Percentiles rank a stretch among this genome's conserved stretches.
These are phyloP conservation scores for Colletotrichum melonis DNA, from an alignment of 2,329 filamentous ascomycete genomes.

Conservation along the genomic window DNA sequence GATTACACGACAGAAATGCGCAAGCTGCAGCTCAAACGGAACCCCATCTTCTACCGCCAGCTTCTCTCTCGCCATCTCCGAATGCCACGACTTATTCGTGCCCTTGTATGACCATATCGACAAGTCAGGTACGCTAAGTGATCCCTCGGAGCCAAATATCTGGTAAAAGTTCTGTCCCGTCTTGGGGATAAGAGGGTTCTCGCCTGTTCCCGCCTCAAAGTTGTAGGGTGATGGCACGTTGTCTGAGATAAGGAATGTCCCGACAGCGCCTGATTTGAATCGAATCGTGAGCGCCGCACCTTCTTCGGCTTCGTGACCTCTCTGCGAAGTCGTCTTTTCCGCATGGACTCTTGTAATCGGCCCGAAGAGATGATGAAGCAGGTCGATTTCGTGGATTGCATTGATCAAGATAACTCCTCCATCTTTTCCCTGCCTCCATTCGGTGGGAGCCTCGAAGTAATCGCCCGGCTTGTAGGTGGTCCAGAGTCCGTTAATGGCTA, in stretches of 20 bases:
- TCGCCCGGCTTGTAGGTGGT: conserved; percentile 59
- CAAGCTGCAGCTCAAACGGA: conserved; percentile 64
- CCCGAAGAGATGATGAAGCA: conserved; percentile 67
- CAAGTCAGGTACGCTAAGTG: conserved; percentile 66
- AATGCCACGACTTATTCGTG: conserved; percentile 54
- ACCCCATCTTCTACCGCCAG: conserved; percentile 37
- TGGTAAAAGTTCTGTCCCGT: conserved; percentile 60
- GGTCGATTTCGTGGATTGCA: conserved; percentile 70
- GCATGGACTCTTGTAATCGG: conserved; percentile 63
- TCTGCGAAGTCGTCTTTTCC: conserved; percentile 55
- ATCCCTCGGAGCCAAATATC: conserved; percentile 63
- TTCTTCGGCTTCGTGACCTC: conserved; percentile 64
- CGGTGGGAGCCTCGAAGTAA: conserved; percentile 56
- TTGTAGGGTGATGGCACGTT: conserved; percentile 61
- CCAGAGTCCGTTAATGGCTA: conserved; percentile 68
- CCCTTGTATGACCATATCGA: conserved; percentile 57
- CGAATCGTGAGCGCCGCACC: conserved; percentile 64
- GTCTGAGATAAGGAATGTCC: conserved; percentile 67
- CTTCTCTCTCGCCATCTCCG: conserved; percentile 46
- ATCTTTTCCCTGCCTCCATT: conserved; percentile 55
- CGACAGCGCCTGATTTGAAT: conserved; percentile 65
- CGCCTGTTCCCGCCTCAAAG: conserved; percentile 68
- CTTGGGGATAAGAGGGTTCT: conserved; percentile 64
- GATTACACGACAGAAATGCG: conserved; percentile 63
- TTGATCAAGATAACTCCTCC: conserved; percentile 68